These are phyloP conservation scores for Boletus vinaceobasis DNA, from an alignment of 768 basidiomycete species.

Conservation along the genomic window DNA sequence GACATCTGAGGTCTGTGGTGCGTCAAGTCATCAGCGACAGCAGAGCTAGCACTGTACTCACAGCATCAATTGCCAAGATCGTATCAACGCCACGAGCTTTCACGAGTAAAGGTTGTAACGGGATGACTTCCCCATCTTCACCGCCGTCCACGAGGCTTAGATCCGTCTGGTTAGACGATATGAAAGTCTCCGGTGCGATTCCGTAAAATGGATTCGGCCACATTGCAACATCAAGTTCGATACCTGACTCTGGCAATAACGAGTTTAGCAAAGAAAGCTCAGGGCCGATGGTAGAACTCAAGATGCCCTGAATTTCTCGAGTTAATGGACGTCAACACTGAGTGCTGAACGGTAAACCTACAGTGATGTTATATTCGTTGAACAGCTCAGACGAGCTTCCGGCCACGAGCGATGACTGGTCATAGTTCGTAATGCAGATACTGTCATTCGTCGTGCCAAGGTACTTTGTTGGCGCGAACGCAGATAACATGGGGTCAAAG, in stretches of 20 bases:
- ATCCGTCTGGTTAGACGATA: conserved; percentile 30
- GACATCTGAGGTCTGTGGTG: conserved; percentile 11
- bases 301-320: conserved; percentile 4
- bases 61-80: conserved; percentile 49
- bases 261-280: conserved; percentile 15
- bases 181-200: conserved; percentile 32
- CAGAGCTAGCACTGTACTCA: conserved; percentile 5
- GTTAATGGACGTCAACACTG: neutral
- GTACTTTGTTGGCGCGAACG: conserved; percentile 44
- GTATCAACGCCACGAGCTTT: conserved; percentile 44
- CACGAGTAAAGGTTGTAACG: conserved; percentile 49
- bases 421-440: conserved; percentile 34
- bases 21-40: neutral
- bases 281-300: conserved; percentile 12
- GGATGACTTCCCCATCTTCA: conserved; percentile 42
- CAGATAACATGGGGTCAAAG: conserved; percentile 42
- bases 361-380: conserved; percentile 28
- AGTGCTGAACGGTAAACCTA: conserved; percentile 3
- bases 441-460: conserved; percentile 38
- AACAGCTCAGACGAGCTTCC: conserved; percentile 41
- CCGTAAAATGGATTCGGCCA: conserved; percentile 40
- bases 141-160: conserved; percentile 41
- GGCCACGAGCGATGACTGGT: conserved; percentile 35
- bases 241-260: conserved; percentile 23
- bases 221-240: conserved; percentile 30